Percentiles rank a stretch among this genome's conserved stretches.
Evolutionary conservation across 345 rosid genomes (phyloP).

Genomic region (Eucalyptus guilfoylei): DNA sequence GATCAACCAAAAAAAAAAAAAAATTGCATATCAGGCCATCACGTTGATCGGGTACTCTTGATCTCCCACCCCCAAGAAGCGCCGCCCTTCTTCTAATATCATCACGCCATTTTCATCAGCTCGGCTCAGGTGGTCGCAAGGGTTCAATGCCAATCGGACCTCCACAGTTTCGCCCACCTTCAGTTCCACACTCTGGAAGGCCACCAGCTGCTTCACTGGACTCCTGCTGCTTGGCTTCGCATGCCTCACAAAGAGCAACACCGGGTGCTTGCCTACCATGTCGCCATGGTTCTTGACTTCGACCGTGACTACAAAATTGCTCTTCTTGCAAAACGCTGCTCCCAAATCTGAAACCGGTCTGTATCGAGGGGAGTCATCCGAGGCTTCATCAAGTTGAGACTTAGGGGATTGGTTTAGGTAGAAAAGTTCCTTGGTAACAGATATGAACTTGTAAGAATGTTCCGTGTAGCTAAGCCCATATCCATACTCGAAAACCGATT

Average conservation of each 20-base stretch:
- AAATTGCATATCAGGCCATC: constrained; percentile 5
- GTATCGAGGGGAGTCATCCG: not conserved
- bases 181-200: constrained; percentile 57
- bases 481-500: constrained; percentile 54
- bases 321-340: constrained; percentile 23
- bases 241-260: constrained; percentile 48
- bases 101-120: constrained; percentile 56
- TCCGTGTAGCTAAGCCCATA: constrained; percentile 72
- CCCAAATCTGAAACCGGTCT: constrained; percentile 40
- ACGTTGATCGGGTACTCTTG: constrained; percentile 40
- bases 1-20: too few species aligned
- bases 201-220: constrained; percentile 58
- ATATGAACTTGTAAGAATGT: constrained; percentile 36
- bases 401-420: constrained; percentile 20
- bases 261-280: constrained; percentile 66
- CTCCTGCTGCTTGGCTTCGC: constrained; percentile 29
- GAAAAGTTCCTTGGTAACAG: constrained; percentile 7
- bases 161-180: constrained; percentile 39
- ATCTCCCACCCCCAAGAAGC: constrained; percentile 58
- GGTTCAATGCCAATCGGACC: constrained; percentile 37
- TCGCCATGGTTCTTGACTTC: constrained; percentile 47
- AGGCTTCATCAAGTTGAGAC: not conserved
- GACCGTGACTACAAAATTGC: constrained; percentile 27
- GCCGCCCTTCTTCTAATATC: constrained; percentile 66
- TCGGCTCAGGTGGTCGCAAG: constrained; percentile 59